Conservation (phyloP, 768 basidiomycete genomes). For the Gymnopilus junonius region DNA sequence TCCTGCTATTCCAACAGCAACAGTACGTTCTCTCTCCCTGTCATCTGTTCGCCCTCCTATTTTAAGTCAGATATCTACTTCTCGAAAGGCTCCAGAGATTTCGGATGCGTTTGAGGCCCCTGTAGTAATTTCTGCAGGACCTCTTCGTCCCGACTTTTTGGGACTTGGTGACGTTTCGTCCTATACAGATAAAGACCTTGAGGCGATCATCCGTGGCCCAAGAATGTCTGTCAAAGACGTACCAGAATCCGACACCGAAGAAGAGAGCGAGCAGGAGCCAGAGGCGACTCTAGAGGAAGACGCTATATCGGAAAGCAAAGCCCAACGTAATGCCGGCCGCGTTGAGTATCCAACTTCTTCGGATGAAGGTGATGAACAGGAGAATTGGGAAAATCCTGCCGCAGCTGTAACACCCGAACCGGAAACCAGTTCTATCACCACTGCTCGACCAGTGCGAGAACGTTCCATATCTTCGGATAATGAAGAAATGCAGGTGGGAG, state of each 20-base stretch:
- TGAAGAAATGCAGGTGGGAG: slow-evolving; percentile 9
- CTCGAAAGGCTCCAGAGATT: neutral
- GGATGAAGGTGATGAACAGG: slow-evolving; percentile 42
- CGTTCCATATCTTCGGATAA: neutral
- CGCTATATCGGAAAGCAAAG: slow-evolving; percentile 21
- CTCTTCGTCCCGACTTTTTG: slow-evolving; percentile 7
- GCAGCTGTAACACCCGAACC: neutral
- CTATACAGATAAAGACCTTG: slow-evolving; percentile 37
- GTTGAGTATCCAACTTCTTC: slow-evolving; percentile 28
- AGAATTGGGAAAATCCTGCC: slow-evolving; percentile 18
- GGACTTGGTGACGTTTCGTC: slow-evolving; percentile 21
- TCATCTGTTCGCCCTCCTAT: slow-evolving; percentile 4
- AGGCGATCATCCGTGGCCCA: slow-evolving; percentile 45
- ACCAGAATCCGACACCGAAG: slow-evolving; percentile 40
- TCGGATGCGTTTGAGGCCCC: neutral
- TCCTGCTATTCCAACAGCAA: slow-evolving; percentile 1
- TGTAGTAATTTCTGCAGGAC: neutral
- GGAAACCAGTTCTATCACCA: neutral
- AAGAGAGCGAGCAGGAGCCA: slow-evolving; percentile 42
- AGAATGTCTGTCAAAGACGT: slow-evolving; percentile 35
- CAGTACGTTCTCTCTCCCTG: neutral
- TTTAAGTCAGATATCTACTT: slow-evolving; percentile 2
- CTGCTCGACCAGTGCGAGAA: neutral
- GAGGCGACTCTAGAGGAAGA: slow-evolving; percentile 40
- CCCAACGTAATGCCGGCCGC: slow-evolving; percentile 5